Percentiles rank a stretch among this genome's conserved stretches.
Evolutionary conservation across 2,329 filamentous ascomycete species (phyloP).

Genomic region (Cladorrhinum sp.): DNA sequence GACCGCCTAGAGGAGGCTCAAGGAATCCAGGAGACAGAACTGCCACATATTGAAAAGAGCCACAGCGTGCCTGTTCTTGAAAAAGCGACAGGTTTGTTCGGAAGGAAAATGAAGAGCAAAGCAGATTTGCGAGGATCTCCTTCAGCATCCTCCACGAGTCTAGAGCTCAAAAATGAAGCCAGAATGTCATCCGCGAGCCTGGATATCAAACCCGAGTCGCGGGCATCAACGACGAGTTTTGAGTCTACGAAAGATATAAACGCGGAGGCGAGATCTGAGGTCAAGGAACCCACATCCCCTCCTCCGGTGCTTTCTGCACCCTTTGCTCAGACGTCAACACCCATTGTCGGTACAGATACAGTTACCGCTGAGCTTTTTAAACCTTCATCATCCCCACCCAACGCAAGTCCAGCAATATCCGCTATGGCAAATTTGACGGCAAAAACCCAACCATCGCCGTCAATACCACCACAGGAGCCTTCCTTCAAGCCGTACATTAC

Average conservation of each 20-base stretch:
- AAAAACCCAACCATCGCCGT: conserved; percentile 55
- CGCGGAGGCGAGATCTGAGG: conserved; percentile 6
- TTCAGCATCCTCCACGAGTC: conserved; percentile 46
- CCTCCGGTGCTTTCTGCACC: conserved; percentile 59
- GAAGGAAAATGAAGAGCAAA: conserved; percentile 45
- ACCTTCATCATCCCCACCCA: conserved; percentile 53
- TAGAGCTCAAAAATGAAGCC: conserved; percentile 44
- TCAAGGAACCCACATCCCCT: conserved; percentile 39
- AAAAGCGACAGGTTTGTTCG: conserved; percentile 43
- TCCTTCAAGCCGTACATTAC: conserved; percentile 38
- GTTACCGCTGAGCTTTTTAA: conserved; percentile 64
- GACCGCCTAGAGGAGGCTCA: conserved; percentile 42
- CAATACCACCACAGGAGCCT: conserved; percentile 45
- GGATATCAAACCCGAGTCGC: conserved; percentile 30
- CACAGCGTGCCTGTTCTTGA: conserved; percentile 48
- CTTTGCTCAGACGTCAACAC: conserved; percentile 60
- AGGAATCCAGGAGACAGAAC: conserved; percentile 37
- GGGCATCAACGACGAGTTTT: conserved; percentile 21
- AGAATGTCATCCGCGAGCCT: neutral
- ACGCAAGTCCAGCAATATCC: conserved; percentile 57
- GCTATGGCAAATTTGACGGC: conserved; percentile 68
- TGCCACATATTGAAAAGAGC: conserved; percentile 55
- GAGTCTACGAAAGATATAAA: conserved; percentile 15
- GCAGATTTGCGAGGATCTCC: conserved; percentile 21
- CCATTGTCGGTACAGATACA: conserved; percentile 65